A percentile compares a stretch with the other conserved stretches of the same genome.
Conservation (phyloP, 2,329 filamentous ascomycete genomes). For the Sphaerostilbella broomeana region DNA sequence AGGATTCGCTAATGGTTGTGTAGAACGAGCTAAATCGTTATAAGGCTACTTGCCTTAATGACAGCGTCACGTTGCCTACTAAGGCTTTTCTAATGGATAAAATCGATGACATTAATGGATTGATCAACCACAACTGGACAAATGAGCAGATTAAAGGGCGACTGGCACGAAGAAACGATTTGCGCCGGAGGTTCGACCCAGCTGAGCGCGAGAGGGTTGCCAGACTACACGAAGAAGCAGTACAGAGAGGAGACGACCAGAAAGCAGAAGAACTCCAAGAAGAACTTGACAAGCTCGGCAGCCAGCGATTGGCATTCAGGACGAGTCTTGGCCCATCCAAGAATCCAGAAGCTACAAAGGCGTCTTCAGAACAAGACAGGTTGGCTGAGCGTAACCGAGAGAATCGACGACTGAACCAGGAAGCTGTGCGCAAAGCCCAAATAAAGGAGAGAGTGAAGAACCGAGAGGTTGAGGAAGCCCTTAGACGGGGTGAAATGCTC, state of each 20-base stretch:
- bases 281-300: constrained; percentile 56
- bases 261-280: constrained; percentile 48
- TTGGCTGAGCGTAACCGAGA: constrained; percentile 76
- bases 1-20: constrained; percentile 19
- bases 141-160: constrained; percentile 76
- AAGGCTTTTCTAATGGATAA: constrained; percentile 63
- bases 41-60: constrained; percentile 64
- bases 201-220: constrained; percentile 62
- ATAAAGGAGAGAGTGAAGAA: constrained; percentile 66
- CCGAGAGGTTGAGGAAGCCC: constrained; percentile 53
- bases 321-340: constrained; percentile 53
- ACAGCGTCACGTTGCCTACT: constrained; percentile 68
- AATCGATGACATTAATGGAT: constrained; percentile 69
- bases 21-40: constrained; percentile 77
- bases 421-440: constrained; percentile 85
- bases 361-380: constrained; percentile 67
- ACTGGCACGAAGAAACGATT: constrained; percentile 61
- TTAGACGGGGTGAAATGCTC: constrained; percentile 57
- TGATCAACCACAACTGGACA: constrained; percentile 76
- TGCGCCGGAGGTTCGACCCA: constrained; percentile 60
- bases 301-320: constrained; percentile 67
- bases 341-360: constrained; percentile 40
- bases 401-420: constrained; percentile 78
- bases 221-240: constrained; percentile 60
- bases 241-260: constrained; percentile 55